These are phyloP conservation scores for Plasmodium relictum DNA, from an alignment of 169 alveolate genomes.

Conservation along the genomic window DNA sequence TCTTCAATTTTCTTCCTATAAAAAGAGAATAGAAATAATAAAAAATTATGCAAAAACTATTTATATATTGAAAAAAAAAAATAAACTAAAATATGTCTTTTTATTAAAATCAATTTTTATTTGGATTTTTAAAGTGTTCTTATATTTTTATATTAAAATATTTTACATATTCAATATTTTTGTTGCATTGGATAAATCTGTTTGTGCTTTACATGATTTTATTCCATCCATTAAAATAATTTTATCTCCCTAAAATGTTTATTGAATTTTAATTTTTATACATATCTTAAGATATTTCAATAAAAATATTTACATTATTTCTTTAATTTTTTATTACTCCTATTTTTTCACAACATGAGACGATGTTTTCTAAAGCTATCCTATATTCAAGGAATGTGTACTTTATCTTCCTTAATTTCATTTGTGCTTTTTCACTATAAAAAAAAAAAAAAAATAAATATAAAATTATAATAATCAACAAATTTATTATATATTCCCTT, in stretches of 20 bases:
- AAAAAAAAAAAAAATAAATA: background rate
- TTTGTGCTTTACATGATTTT: slow-evolving; percentile 51
- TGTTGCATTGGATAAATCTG: slow-evolving; percentile 71
- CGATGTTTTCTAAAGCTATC: slow-evolving; percentile 67
- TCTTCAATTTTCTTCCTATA: slow-evolving; percentile 57
- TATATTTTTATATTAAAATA: background rate
- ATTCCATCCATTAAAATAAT: slow-evolving; percentile 65
- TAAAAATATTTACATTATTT: background rate
- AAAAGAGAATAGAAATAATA: background rate
- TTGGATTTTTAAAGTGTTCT: background rate
- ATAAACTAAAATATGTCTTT: background rate
- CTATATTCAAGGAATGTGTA: slow-evolving; percentile 57
- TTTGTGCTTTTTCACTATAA: slow-evolving; percentile 41
- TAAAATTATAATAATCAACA: no score
- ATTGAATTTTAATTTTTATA: background rate
- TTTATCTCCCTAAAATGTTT: slow-evolving; percentile 48
- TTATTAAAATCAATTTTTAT: background rate
- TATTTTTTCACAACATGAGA: slow-evolving; percentile 68
- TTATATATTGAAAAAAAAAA: background rate
- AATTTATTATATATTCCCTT: background rate
- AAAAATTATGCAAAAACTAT: background rate
- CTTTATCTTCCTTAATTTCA: slow-evolving; percentile 30
- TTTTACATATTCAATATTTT: slow-evolving; percentile 55
- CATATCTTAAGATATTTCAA: background rate
- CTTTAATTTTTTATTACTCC: slow-evolving; percentile 37